phyloP scores from a whole-genome alignment of 306 rosid species.

The Castanea mollissima region DNA sequence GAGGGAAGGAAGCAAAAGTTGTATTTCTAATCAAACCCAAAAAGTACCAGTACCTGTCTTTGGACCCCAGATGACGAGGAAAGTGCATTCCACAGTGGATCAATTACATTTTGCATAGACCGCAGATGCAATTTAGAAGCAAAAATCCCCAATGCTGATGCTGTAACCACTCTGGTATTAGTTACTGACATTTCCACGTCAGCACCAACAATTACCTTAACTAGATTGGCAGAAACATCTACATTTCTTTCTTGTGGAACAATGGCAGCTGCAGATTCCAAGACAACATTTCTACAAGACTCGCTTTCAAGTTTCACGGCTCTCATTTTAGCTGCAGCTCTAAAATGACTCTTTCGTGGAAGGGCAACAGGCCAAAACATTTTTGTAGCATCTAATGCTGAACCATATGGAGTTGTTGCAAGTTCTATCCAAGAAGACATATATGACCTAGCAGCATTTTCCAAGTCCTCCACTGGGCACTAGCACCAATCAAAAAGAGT shows the following conservation, averaged over 20 bases:
- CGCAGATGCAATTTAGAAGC: slow-evolving; percentile 69
- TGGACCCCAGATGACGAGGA: slow-evolving; percentile 77
- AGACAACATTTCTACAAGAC: slow-evolving; percentile 43
- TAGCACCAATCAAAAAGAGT: slow-evolving; percentile 22
- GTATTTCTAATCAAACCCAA: slow-evolving; percentile 1
- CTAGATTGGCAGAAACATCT: slow-evolving; percentile 56
- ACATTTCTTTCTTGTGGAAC: slow-evolving; percentile 66
- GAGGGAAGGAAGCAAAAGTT: slow-evolving; percentile 10
- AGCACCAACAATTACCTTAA: slow-evolving; percentile 86
- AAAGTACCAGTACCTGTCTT: slow-evolving; percentile 66
- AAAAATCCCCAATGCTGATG: slow-evolving; percentile 80
- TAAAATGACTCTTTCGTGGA: slow-evolving; percentile 88
- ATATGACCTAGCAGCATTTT: slow-evolving; percentile 54
- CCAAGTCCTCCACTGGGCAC: slow-evolving; percentile 80
- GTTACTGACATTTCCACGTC: slow-evolving; percentile 81
- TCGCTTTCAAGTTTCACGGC: slow-evolving; percentile 82
- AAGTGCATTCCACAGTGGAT: slow-evolving; percentile 75
- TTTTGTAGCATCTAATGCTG: slow-evolving; percentile 78
- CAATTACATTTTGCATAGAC: slow-evolving; percentile 53
- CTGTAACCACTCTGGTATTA: slow-evolving; percentile 85
- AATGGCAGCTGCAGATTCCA: slow-evolving; percentile 51
- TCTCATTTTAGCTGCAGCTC: slow-evolving; percentile 99
- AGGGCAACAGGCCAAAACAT: slow-evolving; percentile 95
- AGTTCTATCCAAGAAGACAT: slow-evolving; percentile 82
- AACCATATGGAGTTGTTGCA: slow-evolving; percentile 89